These are phyloP conservation scores for Venturia effusa DNA, from an alignment of 2,329 filamentous ascomycete species.

Conservation along the genomic window DNA sequence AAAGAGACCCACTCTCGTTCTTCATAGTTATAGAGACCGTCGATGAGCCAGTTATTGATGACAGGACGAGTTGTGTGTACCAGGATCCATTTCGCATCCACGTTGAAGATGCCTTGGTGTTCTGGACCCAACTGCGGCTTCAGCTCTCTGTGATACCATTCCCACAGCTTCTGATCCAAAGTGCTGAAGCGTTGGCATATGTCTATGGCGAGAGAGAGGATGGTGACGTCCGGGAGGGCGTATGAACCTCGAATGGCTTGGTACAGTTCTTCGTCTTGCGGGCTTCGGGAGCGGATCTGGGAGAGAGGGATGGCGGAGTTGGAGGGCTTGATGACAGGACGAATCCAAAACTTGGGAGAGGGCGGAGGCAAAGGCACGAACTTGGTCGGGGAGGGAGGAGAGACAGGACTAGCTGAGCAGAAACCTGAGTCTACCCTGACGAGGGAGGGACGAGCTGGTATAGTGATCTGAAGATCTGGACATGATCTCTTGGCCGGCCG, in stretches of 20 bases:
- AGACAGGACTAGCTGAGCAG: neutral
- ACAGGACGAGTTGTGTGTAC: slow-evolving; percentile 3
- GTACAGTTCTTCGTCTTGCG: neutral
- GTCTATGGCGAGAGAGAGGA: neutral
- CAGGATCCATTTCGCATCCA: neutral
- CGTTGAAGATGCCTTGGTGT: neutral
- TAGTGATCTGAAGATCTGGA: neutral
- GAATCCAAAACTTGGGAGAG: neutral
- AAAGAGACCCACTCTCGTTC: neutral
- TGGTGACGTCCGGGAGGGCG: neutral
- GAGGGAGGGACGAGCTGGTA: neutral
- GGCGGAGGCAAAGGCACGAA: neutral
- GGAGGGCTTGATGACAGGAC: neutral
- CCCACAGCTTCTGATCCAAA: neutral
- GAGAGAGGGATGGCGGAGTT: neutral
- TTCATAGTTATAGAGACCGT: neutral
- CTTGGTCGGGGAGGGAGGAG: neutral
- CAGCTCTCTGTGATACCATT: slow-evolving; percentile 1
- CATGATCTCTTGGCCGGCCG: neutral
- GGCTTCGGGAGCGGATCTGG: slow-evolving; percentile 6
- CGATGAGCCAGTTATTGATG: neutral
- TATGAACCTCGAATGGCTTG: neutral
- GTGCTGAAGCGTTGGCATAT: slow-evolving; percentile 1
- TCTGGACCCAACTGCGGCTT: slow-evolving; percentile 1
- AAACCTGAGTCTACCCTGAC: neutral